Evolutionary conservation across 2,329 filamentous ascomycete genomes (phyloP), one percentile per base, ranked within the genome.

Genomic region (Aspergillus hortae): DNA sequence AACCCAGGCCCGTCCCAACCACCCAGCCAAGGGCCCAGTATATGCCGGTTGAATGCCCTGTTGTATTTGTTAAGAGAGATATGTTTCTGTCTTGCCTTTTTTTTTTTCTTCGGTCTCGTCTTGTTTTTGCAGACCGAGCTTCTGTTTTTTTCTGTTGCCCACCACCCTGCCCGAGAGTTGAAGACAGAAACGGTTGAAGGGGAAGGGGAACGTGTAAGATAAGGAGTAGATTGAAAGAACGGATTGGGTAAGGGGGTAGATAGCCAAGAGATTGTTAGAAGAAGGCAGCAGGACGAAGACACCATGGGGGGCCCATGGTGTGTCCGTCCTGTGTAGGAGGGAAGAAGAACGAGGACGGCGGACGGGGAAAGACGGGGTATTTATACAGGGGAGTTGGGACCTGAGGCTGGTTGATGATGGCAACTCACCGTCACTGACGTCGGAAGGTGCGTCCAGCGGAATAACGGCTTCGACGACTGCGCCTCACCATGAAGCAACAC

Each of bases 1-100:
- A 49, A 45, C 56, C 56, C 56, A 56, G 54, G 56, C 56, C 56
- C 56, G 32, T 44, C 56, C 56, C 56, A 55, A 25, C 56, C 56
- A 52, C 56, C 56, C 56, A 52, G 47, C 54, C 56, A 48, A 47
- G 53, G 51, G 17, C 35, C 35, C 35, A 38, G 35, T n/a, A 17
- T 21, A 12, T 21, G 5, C 19, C 40, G 12, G 17, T 42, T 42
- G 14, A 17, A 38, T n/a, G 14, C 15, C 15, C 15, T 38, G 14
- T 38, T 38, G 12, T n/a, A 1, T 38, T n/a, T n/a, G 15, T 38
- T n/a, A 38, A 38, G 35, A 15, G 35, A 6, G 14, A 38, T 14
- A 9, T 6, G 6, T 30, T 11, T 30, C 7, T 30, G 7, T 30
- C 27, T 30, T 10, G 7, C 3, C 27, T 27, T 10, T 30, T 30